phyloP scores from a whole-genome alignment of 1,284 basidiomycete genomes.

The Trametes polyzona region DNA sequence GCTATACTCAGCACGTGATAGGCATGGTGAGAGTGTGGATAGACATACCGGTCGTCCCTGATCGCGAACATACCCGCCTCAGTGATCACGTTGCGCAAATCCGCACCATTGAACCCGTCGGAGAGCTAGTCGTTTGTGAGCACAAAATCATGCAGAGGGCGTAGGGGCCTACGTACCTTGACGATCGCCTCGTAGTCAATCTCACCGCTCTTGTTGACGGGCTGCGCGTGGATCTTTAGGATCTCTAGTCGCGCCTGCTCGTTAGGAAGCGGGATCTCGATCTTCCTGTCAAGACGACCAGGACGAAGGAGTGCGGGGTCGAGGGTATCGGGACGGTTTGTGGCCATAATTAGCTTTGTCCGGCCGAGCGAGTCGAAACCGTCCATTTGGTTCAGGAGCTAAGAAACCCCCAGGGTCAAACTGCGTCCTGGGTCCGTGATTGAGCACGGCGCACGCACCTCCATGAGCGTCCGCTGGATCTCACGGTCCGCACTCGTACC shows the following conservation, averaged over 20 bases:
- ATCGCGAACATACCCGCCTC: conserved; percentile 99
- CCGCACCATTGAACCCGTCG: conserved; percentile 94
- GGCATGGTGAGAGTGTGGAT: conserved; percentile 6
- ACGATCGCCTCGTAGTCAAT: conserved; percentile 98
- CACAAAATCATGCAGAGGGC: background rate
- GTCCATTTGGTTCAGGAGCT: conserved; percentile 99
- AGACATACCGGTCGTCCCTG: conserved; percentile 80
- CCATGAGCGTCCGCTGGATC: conserved; percentile 99
- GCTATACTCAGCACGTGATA: background rate
- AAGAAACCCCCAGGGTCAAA: background rate
- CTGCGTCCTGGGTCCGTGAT: background rate
- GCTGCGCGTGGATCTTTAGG: conserved; percentile 94
- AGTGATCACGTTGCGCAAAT: conserved; percentile 95
- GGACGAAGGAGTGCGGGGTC: conserved; percentile 97
- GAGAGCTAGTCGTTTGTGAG: conserved; percentile 58
- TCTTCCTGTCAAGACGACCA: conserved; percentile 96
- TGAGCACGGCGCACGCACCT: conserved; percentile 56
- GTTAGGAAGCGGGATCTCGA: conserved; percentile 97
- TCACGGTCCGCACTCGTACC: conserved; percentile 98
- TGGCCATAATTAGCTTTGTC: conserved; percentile 99
- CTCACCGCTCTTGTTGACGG: conserved; percentile 94
- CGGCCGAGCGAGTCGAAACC: conserved; percentile 96
- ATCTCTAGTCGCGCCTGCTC: conserved; percentile 96
- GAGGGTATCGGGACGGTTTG: conserved; percentile 95
- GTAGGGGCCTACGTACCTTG: conserved; percentile 60